Evolutionary conservation across 768 basidiomycete species (phyloP), one percentile per base, ranked within the genome.

Genomic region (Boletus fagicola): DNA sequence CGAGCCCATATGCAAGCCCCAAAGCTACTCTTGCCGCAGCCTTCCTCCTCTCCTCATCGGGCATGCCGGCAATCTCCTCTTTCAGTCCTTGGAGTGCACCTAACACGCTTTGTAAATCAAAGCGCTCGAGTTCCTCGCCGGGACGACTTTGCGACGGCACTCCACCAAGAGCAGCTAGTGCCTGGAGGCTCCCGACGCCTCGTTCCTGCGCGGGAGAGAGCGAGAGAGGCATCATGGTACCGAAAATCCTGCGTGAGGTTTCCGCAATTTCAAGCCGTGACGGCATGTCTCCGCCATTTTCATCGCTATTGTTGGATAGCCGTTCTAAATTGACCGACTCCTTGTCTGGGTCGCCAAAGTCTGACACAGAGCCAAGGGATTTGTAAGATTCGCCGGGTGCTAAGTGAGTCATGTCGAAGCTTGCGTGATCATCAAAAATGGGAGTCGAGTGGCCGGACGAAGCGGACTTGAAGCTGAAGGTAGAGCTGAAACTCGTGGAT

Each of bases 11-110:
- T 7, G 86, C 88, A 50, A 92, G 71, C 1, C 87, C 87, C 0
- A 92, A 74, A 24, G 90, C 88, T 22, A 88, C 87, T 46, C 77
- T 75, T 9, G 90, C 90, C 0, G 90, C 90, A 26, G 88, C 84
- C 63, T 75, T 81, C 62, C 86, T 75, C 61, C 83, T 76, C 72
- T 87, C 87, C 24, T 76, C 77, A 61, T 85, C 78, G 6, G 76
- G 73, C 74, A 92, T 88, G 12, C 75, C 79, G 24, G 84, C 78
- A 61, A 92, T 90, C 74, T 92, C 88, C 24, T 81, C 82, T 67
- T 88, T 88, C 80, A 90, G 81, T 49, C 80, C 81, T 63, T 88
- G 83, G 35, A 92, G 75, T 1, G 81, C 80, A 18, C 76, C 76
- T 9, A 91, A 65, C 35, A 90, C 83, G 48, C 76, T 73, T 28